phyloP scores from a whole-genome alignment of 768 basidiomycete species.

The Auricularia sp. region DNA sequence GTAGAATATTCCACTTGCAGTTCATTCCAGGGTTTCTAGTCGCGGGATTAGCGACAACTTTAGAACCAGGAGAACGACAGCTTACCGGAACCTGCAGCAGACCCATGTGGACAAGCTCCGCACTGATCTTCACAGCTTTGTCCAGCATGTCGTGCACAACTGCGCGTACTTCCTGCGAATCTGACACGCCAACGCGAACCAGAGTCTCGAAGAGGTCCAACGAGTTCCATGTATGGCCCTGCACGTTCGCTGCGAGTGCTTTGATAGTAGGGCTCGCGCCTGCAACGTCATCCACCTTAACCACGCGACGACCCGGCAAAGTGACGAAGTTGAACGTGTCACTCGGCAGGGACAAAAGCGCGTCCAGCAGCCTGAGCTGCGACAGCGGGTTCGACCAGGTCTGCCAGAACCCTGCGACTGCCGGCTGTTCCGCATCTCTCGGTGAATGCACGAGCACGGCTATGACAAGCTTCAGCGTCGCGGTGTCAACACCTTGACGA shows the following conservation, averaged over 20 bases:
- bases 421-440: constrained; percentile 64
- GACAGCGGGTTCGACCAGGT: constrained; percentile 78
- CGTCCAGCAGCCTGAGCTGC: constrained; percentile 80
- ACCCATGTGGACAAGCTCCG: constrained; percentile 91
- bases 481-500: constrained; percentile 78
- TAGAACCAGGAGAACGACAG: constrained; percentile 9
- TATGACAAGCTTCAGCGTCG: constrained; percentile 80
- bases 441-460: constrained; percentile 78
- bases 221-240: constrained; percentile 92
- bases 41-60: not conserved
- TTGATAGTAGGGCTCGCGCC: constrained; percentile 86
- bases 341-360: constrained; percentile 75
- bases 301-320: constrained; percentile 71
- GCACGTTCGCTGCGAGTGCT: constrained; percentile 79
- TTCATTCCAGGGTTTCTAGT: constrained; percentile 81
- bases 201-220: constrained; percentile 83
- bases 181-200: constrained; percentile 67
- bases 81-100: constrained; percentile 82
- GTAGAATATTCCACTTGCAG: constrained; percentile 81
- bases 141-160: constrained; percentile 88
- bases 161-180: constrained; percentile 57
- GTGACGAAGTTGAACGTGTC: constrained; percentile 92
- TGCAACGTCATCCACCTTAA: constrained; percentile 82
- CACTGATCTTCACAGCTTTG: constrained; percentile 85
- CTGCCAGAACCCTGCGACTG: constrained; percentile 79